Base-by-base conservation (phyloP, 2,329 filamentous ascomycete species). In the Apiospora malaysiana region DNA sequence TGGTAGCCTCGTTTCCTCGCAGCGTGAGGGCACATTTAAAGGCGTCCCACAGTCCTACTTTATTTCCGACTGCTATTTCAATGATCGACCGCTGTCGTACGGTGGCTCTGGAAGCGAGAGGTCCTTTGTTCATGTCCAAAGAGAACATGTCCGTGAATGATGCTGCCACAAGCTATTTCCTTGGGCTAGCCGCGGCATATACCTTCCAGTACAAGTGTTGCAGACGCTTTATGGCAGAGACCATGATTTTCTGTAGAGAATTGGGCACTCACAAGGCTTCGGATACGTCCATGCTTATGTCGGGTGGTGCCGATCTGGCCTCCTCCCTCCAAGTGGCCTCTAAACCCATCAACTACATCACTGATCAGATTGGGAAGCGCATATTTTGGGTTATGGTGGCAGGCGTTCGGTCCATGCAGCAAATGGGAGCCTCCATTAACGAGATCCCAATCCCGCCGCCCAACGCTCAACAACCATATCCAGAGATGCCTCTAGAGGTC, bases 311-410 rank as follows among this genome's bases (percentile, higher is more conserved):
- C 78, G 42, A 80, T 77, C 46, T 82, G 81, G 51, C 76, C 79
- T 70, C 81, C 78, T 12, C 82, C 76, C 0, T 84, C 49, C 82
- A 84, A 70, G 74, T 78, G 7, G 78, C 79, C 1, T 82, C 81
- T 6, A 81, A 84, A 59, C 83, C 86, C 0, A 89, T 92, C 72
- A 91, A 93, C 75, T 91, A 92, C 67, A 88, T 94, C 68, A 90
- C 91, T 77, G 89, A 91, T 76, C 91, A 94, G 80, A 88, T 93
- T 66, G 90, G 92, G 66, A 92, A 93, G 78, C 89, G 92, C 73
- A 91, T 97, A 51, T 97, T 97, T 79, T 97, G 94, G 91, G 91
- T 93, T 27, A 87, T 94, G 75, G 90, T 96, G 73, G 89, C 94
- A 6, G 91, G 91, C 45, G 88, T 93, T 72, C 93, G 92, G 72